Base-by-base conservation (phyloP, 305 asterid genomes). In the Euphrasia arctica region DNA sequence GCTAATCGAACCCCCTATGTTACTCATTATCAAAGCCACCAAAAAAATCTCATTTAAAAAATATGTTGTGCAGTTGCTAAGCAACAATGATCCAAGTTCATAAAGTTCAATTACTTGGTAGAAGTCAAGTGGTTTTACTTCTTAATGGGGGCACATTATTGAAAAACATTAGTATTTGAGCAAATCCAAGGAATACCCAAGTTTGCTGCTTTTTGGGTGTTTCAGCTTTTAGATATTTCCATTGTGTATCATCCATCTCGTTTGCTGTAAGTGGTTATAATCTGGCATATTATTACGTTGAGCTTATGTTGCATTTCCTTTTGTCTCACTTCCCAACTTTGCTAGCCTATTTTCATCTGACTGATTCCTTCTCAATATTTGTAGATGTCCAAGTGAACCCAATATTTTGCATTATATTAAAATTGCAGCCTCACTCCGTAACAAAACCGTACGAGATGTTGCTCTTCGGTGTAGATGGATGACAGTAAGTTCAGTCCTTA, bases 391-490 rank as follows among this genome's bases (percentile, higher is more conserved):
- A 18, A 67, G 74, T 60, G 97, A 83, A 79, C 95, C 91, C 66
- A 80, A 73, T 61, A 82, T 90, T 55, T 61, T 78, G 83, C 79
- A 77, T 80, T 90, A 87, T 70, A 79, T 90, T 74, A 90, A 90
- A 78, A 90, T 87, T 62, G 94, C 94, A 25, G 89, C 95, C 51
- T 60, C 77, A 7, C 86, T 89, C 57, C 85, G 81, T 9, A 91
- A 89, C 74, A 89, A 89, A 79, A 85, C 87, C 61, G 97, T 89
- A 4, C 87, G 97, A 11, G 97, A 89, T 72, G 97, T 89, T 79
- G 97, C 97, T 57, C 77, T 89, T 74, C 84, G 97, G 67, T 89
- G 97, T 80, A 85, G 93, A 83, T 89, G 95, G 95, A 83, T 85
- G 82, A 72, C 72, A 77, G 97, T 89, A 72, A 83, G 85, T 78